Evolutionary conservation across 495 filamentous ascomycete species (phyloP).

Genomic region (Achaetomiella virescens): DNA sequence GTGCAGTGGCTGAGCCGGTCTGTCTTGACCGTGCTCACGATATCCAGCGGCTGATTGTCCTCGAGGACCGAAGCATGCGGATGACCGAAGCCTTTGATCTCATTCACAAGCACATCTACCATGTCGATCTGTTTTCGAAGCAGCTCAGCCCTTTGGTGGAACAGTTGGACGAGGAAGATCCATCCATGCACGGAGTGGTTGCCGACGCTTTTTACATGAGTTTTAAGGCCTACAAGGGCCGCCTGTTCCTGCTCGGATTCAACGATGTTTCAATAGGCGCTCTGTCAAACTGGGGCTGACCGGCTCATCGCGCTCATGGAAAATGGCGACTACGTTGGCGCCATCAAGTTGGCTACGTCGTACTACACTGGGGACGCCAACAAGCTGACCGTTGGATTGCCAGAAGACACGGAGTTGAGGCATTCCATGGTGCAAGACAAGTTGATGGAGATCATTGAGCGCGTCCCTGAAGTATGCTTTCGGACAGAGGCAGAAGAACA

Average conservation of each 20-base stretch:
- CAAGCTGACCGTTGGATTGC: constrained; percentile 87
- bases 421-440: constrained; percentile 83
- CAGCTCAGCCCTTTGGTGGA: constrained; percentile 83
- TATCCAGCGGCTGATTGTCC: constrained; percentile 88
- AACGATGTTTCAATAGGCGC: constrained; percentile 84
- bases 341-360: constrained; percentile 81
- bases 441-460: constrained; percentile 85
- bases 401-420: constrained; percentile 69
- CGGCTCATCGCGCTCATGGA: constrained; percentile 93
- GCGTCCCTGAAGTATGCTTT: constrained; percentile 91
- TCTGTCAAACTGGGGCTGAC: constrained; percentile 97
- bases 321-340: constrained; percentile 84
- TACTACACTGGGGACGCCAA: constrained; percentile 87
- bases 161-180: constrained; percentile 78
- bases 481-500: constrained; percentile 50
- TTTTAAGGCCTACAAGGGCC: constrained; percentile 89
- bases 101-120: constrained; percentile 85
- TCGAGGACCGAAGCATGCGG: constrained; percentile 82
- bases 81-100: constrained; percentile 93
- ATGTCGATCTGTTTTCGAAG: constrained; percentile 74
- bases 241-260: constrained; percentile 84
- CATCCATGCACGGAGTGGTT: constrained; percentile 88
- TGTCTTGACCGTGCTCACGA: constrained; percentile 82
- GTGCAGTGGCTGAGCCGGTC: constrained; percentile 96
- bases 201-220: constrained; percentile 98